phyloP scores from a whole-genome alignment of 345 rosid species.

The Populus ilicifolia region DNA sequence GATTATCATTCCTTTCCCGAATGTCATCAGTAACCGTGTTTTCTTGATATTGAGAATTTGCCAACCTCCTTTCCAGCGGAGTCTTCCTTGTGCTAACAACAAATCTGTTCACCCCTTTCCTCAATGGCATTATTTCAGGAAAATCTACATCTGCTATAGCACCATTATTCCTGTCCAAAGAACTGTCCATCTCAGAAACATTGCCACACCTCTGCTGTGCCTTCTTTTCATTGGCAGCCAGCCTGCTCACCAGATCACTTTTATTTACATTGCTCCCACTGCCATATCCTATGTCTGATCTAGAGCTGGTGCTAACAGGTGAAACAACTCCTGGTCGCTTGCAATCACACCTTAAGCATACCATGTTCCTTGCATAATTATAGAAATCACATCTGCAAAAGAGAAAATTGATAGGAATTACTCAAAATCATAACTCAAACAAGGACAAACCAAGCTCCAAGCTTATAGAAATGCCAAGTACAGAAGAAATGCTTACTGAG shows the following conservation, averaged over 20 bases:
- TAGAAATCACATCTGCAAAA: slow-evolving; percentile 73
- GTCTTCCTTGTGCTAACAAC: slow-evolving; percentile 32
- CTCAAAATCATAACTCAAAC: slow-evolving; percentile 6
- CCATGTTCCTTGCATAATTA: slow-evolving; percentile 68
- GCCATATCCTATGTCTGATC: slow-evolving; percentile 30
- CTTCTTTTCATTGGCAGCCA: slow-evolving; percentile 77
- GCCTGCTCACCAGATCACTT: slow-evolving; percentile 45
- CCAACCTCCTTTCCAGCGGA: slow-evolving; percentile 32
- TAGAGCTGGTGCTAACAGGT: slow-evolving; percentile 23
- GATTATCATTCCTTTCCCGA: slow-evolving; percentile 11
- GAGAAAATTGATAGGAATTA: slow-evolving; percentile 13
- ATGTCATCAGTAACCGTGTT: slow-evolving; percentile 27
- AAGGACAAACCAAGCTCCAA: background rate
- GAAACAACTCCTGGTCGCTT: slow-evolving; percentile 54
- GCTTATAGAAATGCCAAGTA: background rate
- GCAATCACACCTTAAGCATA: slow-evolving; percentile 96
- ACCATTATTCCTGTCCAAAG: slow-evolving; percentile 40
- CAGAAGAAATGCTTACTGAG: slow-evolving; percentile 64
- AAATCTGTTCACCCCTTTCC: slow-evolving; percentile 35
- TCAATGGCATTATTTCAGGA: slow-evolving; percentile 35
- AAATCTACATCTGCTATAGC: slow-evolving; percentile 28
- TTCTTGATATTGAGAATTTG: slow-evolving; percentile 38
- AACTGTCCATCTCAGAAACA: slow-evolving; percentile 54
- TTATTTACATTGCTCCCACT: slow-evolving; percentile 29
- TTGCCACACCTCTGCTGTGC: slow-evolving; percentile 73